Percentiles rank a stretch among this genome's conserved stretches.
phyloP scores from a whole-genome alignment of 176 grass and related monocot species.

The Oryza glumipatula region DNA sequence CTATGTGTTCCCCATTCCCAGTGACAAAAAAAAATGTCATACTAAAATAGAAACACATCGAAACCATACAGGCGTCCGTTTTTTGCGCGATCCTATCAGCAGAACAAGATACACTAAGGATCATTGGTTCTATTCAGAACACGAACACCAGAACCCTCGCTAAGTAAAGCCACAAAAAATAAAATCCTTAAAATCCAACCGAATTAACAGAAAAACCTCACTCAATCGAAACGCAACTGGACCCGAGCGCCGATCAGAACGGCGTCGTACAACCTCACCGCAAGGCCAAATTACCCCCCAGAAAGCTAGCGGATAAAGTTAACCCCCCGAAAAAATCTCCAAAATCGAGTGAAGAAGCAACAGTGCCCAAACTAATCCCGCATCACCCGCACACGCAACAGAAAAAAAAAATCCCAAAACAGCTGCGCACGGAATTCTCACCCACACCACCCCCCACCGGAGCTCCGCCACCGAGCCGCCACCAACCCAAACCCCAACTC shows the following conservation, averaged over 20 bases:
- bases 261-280: neutral
- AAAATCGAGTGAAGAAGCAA: constrained; percentile 11
- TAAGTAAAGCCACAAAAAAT: neutral
- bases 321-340: neutral
- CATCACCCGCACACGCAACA: neutral
- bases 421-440: constrained; percentile 37
- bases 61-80: neutral
- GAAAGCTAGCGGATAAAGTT: neutral
- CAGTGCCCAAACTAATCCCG: constrained; percentile 15
- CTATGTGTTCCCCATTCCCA: neutral
- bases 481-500: neutral
- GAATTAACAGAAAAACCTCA: neutral
- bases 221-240: neutral
- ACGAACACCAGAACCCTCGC: neutral
- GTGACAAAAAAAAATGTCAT: neutral
- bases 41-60: neutral
- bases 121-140: neutral
- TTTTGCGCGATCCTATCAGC: neutral
- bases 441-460: neutral
- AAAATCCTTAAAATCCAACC: neutral
- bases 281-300: neutral
- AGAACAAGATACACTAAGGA: constrained; percentile 5
- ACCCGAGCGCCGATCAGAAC: neutral
- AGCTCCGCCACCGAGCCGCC: neutral
- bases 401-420: neutral